These are phyloP conservation scores for Aspergillus puulaauensis DNA, from an alignment of 2,329 filamentous ascomycete genomes.

Conservation along the genomic window DNA sequence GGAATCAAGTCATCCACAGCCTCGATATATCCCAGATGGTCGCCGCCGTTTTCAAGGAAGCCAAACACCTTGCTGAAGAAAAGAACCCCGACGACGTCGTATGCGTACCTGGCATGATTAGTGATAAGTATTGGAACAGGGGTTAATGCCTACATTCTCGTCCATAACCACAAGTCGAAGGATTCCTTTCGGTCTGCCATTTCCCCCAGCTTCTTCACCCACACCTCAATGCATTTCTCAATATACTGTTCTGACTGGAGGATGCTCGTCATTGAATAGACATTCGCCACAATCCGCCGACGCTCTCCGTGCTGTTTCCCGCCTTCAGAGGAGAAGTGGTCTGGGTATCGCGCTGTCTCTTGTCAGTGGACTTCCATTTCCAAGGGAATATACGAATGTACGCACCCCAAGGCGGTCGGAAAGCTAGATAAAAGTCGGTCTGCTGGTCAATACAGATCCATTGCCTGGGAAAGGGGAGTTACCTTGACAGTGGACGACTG, in stretches of 20 bases:
- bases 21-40: slow-evolving; percentile 40
- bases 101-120: slow-evolving; percentile 33
- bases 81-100: slow-evolving; percentile 46
- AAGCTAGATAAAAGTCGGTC: slow-evolving; percentile 21
- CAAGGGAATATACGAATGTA: not conserved
- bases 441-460: slow-evolving; percentile 6
- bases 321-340: slow-evolving; percentile 23
- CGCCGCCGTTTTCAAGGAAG: slow-evolving; percentile 40
- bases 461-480: not conserved
- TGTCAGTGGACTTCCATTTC: not conserved
- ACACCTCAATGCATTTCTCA: slow-evolving; percentile 22
- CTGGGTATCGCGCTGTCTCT: slow-evolving; percentile 18
- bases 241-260: slow-evolving; percentile 27
- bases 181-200: slow-evolving; percentile 12
- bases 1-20: slow-evolving; percentile 37
- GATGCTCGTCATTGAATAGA: slow-evolving; percentile 28
- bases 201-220: slow-evolving; percentile 19
- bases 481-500: slow-evolving; percentile 18
- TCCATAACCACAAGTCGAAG: slow-evolving; percentile 26
- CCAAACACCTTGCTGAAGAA: slow-evolving; percentile 44
- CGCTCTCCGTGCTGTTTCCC: slow-evolving; percentile 26
- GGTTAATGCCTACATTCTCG: slow-evolving; percentile 21
- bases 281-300: slow-evolving; percentile 22
- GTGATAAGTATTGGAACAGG: too few species aligned
- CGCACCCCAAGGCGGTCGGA: slow-evolving; percentile 11